Evolutionary conservation across 2,329 filamentous ascomycete species (phyloP), one percentile per base, ranked within the genome.

Genomic region (Apiospora rasikravindrae): DNA sequence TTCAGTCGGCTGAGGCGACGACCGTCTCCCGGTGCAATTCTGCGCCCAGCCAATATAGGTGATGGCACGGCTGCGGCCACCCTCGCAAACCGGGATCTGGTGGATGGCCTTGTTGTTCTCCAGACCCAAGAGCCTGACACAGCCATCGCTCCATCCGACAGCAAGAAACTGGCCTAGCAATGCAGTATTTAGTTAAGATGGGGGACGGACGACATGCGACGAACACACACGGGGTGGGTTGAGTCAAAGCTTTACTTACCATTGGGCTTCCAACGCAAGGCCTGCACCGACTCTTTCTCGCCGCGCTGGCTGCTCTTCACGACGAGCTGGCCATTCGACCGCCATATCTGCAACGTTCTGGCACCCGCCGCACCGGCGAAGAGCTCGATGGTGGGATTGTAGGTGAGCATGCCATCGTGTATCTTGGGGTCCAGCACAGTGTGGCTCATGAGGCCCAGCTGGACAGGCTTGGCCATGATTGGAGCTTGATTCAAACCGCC

Each of bases 361-460:
- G 91, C 89, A 22, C 88, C 86, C n/a, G 88, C 89, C 16, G 93
- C 93, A 16, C 95, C 87, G 6, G 92, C 91, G n/a, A 93, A 87
- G 66, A 98, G 87, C 82, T 98, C 94, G 85, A 97, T 93, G 11
- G 91, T 92, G 22, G 95, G 94, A 81, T 94, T 97, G 82, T 93
- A 94, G 37, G 91, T 88, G 45, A 96, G 86, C 69, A 92, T 88
- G 67, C 86, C 84, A 47, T 86, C 83, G 49, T 88, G 86, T 29
- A 90, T 86, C 33, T 86, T 86, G 66, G 86, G 83, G 69, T 88
- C 85, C 73, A 92, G 86, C 75, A 85, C 84, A 76, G 89, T 90
- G 78, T 91, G 87, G 81, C 88, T 88, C 74, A 88, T 81, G 66
- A 88, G 84, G 74, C 83, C 75, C 73, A 90, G 84, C 74, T 82